Base-by-base conservation (phyloP, 106 monocot genomes). In the Dendrobium officinale region DNA sequence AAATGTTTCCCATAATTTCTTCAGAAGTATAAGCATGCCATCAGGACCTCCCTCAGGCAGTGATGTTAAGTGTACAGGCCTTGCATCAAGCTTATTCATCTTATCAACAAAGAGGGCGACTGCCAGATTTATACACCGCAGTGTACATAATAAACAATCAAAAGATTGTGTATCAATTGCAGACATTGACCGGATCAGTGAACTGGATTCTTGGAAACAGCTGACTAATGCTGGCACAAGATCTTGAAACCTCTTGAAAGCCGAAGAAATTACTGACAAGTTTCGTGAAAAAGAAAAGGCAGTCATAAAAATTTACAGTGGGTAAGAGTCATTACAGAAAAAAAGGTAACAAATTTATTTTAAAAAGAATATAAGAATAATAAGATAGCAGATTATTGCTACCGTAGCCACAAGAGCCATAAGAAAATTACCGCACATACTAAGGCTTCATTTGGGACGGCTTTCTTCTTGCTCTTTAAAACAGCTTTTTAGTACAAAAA, bases 121-220 rank as follows among this genome's bases (percentile, higher is more conserved):
- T 29, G 81, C 79, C n/a, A 81, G 77, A 83, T 89, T 86, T 55
- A 94, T 85, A 77, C 89, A 88, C 51, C 88, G 89, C 82, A 98
- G 82, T 56, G 86, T 81, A 51, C 55, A 84, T 24, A 88, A 51
- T 74, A 92, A 80, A 75, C 90, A 91, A 67, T 89, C 87, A 85
- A 87, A 94, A 72, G 89, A 91, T 41, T 78, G 66, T 55, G 79
- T 77, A 86, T 89, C 89, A 75, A 80, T 77, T 40, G 31, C 74
- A 70, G 85, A 59, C 24, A 68, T 33, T 81, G 78, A 58, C 84
- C 72, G 82, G 66, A 86, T 77, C 18, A 80, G 24, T 33, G 85
- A 80, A 78, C 77, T 74, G 70, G 94, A 89, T 78, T 92, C 94
- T 80, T 87, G 73, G 77, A 94, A 92, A 85, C 87, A 98, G 70